Evolutionary conservation across 2,329 filamentous ascomycete genomes (phyloP), one percentile per base, ranked within the genome.

Genomic region (Dichotomopilus funicola): DNA sequence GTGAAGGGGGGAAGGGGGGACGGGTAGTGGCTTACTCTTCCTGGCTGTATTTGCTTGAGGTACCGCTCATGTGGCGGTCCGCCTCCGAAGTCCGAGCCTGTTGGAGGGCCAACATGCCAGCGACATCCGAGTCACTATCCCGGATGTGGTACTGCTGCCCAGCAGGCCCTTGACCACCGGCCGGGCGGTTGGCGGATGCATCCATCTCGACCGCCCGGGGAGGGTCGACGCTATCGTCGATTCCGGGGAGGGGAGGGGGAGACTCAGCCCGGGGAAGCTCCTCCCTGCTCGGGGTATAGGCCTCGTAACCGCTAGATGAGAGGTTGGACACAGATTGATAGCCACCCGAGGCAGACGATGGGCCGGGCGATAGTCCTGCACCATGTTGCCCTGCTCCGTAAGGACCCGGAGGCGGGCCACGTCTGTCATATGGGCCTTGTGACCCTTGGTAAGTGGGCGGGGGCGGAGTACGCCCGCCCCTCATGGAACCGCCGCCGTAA

Each of bases 121-220:
- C 81, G 53, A 89, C 84, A 68, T 90, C 87, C 1, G 78, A 78
- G 65, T 91, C 86, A 62, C 81, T 87, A 52, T 88, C 85, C 49
- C 78, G 73, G 13, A 82, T 68, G 50, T 73, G 73, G 54, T 75
- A 77, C 54, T 76, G 19, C 19, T 27, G 74, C 19, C 72, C 76
- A 59, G 73, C 77, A 11, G 70, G 72, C 41, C 64, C 64, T 11
- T 72, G 73, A 2, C 72, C 59, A 34, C 70, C 72, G 53, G 70
- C 68, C n/a, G 78, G 77, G 53, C 75, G 78, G 41, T 78, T 78
- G n/a, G 76, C 75, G n/a, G 78, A 75, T 37, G 86, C 84, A 67
- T 91, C 86, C 88, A 95, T 91, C 68, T 94, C 90, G 52, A 91
- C 80, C 2, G 87, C 83, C 65, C 86, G 85, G 8, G 84, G 84